These are phyloP conservation scores for Helichrysum umbraculigerum DNA, from an alignment of 129 eudicot genomes.

Conservation along the genomic window DNA sequence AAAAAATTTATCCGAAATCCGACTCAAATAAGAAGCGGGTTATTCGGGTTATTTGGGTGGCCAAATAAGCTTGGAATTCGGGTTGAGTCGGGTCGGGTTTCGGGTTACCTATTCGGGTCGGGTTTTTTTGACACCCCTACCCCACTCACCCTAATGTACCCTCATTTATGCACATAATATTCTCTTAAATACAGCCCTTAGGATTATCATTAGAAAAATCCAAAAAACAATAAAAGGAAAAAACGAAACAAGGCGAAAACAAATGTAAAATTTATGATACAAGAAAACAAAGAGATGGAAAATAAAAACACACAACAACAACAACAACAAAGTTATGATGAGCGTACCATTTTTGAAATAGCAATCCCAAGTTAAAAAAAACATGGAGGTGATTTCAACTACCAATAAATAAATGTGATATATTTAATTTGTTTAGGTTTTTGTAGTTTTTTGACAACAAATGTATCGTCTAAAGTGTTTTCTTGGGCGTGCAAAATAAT, in stretches of 20 bases:
- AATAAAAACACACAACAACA: background rate
- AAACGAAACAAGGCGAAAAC: background rate
- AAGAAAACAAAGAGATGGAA: background rate
- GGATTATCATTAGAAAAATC: too few species aligned
- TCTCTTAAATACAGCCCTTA: too few species aligned
- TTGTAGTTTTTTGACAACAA: constrained; percentile 10
- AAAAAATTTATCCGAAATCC: too few species aligned
- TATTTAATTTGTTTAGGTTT: background rate
- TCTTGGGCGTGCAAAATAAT: constrained; percentile 31
- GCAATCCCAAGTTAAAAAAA: constrained; percentile 30
- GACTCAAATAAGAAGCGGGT: too few species aligned
- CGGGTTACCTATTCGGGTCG: too few species aligned
- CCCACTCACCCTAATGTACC: too few species aligned
- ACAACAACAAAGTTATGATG: constrained; percentile 7
- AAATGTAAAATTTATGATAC: background rate
- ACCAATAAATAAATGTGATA: constrained; percentile 8
- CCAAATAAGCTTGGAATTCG: too few species aligned
- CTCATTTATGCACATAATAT: too few species aligned
- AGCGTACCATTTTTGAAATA: constrained; percentile 19
- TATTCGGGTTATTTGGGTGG: too few species aligned
- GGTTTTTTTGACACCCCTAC: too few species aligned
- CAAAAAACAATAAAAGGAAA: background rate
- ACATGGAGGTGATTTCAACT: constrained; percentile 13
- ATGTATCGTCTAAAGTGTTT: constrained; percentile 17
- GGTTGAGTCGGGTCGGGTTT: too few species aligned